Percentiles rank a stretch among this genome's conserved stretches.
phyloP scores from a whole-genome alignment of 164 flowering plant species.

The Platanus orientalis region DNA sequence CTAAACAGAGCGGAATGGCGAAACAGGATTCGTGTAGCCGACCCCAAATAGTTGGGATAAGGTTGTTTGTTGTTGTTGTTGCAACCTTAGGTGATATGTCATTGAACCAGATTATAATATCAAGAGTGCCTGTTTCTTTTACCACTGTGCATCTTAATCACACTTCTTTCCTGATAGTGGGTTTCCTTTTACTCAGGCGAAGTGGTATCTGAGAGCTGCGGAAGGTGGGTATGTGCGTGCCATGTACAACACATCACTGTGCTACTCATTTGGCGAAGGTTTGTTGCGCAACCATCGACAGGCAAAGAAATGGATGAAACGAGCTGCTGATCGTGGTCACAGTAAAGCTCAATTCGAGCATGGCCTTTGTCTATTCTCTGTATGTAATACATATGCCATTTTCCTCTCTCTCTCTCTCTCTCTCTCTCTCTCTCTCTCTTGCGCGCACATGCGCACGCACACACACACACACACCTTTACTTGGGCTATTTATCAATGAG shows the following conservation, averaged over 20 bases:
- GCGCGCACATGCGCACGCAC: not conserved
- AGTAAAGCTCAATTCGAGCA: constrained; percentile 89
- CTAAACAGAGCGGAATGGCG: too few relatives aligned
- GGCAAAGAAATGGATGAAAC: constrained; percentile 89
- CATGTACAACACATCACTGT: constrained; percentile 81
- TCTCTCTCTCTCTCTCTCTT: too few relatives aligned
- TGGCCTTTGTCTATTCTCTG: constrained; percentile 76
- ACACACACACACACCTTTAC: not conserved
- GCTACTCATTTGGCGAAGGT: constrained; percentile 86
- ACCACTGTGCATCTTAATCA: not conserved
- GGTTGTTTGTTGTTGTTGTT: constrained; percentile 1
- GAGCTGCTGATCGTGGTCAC: constrained; percentile 90
- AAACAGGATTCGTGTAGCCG: too few relatives aligned
- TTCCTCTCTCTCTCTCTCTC: not conserved
- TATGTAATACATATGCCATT: constrained; percentile 24
- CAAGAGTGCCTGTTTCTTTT: not conserved
- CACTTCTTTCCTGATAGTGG: not conserved
- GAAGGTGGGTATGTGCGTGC: constrained; percentile 92
- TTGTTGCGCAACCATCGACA: constrained; percentile 38
- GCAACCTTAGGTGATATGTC: not conserved
- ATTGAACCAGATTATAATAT: not conserved
- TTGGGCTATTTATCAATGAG: not conserved
- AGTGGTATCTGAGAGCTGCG: constrained; percentile 86
- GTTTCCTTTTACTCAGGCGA: constrained; percentile 45
- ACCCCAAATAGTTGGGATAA: too few relatives aligned